Conservation (phyloP, 345 rosid species). For the Lepidium africanum region DNA sequence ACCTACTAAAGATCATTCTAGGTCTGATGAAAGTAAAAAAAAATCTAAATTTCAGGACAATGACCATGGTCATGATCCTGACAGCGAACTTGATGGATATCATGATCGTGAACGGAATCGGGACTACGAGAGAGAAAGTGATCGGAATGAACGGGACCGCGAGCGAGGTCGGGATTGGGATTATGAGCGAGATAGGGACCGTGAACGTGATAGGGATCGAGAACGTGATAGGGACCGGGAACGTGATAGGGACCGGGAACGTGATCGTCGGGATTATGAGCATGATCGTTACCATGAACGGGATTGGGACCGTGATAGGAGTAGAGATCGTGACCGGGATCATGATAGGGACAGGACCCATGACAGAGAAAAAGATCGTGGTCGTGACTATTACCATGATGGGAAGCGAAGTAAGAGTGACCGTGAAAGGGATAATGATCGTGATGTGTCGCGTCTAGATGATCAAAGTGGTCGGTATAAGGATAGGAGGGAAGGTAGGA, state of each 20-base stretch:
- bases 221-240: conserved; percentile 25
- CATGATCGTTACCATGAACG: conserved; percentile 30
- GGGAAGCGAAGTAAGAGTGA: conserved; percentile 32
- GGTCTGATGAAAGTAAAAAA: conserved; percentile 58
- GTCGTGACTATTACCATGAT: conserved; percentile 35
- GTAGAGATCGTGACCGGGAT: conserved; percentile 35
- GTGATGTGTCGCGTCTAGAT: conserved; percentile 37
- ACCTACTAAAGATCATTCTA: conserved; percentile 42
- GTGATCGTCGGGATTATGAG: conserved; percentile 33
- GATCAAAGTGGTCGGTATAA: conserved; percentile 49
- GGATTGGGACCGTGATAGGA: conserved; percentile 25
- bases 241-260: too few relatives aligned
- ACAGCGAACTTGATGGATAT: conserved; percentile 32
- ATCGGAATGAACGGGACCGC: conserved; percentile 21
- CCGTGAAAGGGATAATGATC: conserved; percentile 36
- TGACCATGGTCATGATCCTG: conserved; percentile 36
- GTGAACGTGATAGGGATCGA: conserved; percentile 27
- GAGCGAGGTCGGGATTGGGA: conserved; percentile 36
- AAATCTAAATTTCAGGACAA: conserved; percentile 51
- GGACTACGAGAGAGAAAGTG: conserved; percentile 24
- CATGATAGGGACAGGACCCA: conserved; percentile 32
- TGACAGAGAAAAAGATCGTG: conserved; percentile 37
- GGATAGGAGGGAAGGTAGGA: conserved; percentile 58
- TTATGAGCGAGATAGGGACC: neutral
- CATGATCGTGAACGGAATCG: conserved; percentile 17